Evolutionary conservation across 495 filamentous ascomycete species (phyloP), one percentile per base, ranked within the genome.

Genomic region (Chaetomidium leptoderma): DNA sequence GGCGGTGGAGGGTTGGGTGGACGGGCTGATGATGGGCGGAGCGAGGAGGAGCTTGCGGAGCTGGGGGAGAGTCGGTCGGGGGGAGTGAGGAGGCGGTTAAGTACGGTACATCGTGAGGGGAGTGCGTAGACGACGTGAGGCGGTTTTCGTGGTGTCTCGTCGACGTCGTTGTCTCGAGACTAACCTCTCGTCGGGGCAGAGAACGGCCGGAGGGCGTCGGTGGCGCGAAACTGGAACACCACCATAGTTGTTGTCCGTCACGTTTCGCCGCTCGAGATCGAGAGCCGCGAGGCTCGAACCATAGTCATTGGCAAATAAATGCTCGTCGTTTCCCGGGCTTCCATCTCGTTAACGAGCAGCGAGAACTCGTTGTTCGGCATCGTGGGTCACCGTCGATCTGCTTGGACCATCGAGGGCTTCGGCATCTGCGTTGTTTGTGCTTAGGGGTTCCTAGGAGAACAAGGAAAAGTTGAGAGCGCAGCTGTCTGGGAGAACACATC

Each of bases 31-130:
- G 59, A 19, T n/a, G 47, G 39, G 23, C 63, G 63, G 63, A 66
- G 68, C 23, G 66, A 64, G 40, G 64, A 67, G 59, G 63, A 71
- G 16, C 59, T 69, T 16, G 74, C 66, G 1, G 73, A 76, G 60
- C 63, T 71, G 30, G 73, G 73, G 5, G 55, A 67, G 62, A 58
- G 44, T 39, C 39, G 55, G 30, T 46, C 37, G 24, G 37, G 40
- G 16, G 35, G 3, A 35, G 45, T 57, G 13, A 30, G 53, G 53
- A 44, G 58, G 53, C 37, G 59, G 40, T 26, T 51, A 39, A 56
- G 46, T 24, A 43, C 39, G 14, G 13, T 48, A 6, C 35, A 50
- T 39, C 36, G 37, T 4, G 51, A 47, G n/a, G 57, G 14, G 36
- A 44, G 26, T 26, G 42, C 17, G 4, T 56, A 56, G 54, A 48